A percentile compares a stretch with the other conserved stretches of the same genome.
These are phyloP conservation scores for Priceomyces melissophilus DNA, from an alignment of 805 yeast species.

Conservation along the genomic window DNA sequence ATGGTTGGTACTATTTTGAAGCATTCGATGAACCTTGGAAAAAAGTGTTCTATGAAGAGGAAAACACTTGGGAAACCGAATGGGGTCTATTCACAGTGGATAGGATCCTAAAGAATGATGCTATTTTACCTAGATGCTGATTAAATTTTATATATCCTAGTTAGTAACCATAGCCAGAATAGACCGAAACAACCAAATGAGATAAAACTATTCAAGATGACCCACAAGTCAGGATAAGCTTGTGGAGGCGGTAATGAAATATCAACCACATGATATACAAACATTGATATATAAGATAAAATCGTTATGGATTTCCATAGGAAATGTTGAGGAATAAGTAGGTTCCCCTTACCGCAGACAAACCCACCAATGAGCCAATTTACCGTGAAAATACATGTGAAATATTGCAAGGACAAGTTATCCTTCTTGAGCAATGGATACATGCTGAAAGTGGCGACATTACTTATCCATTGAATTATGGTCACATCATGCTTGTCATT, in stretches of 20 bases:
- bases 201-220: constrained; percentile 65
- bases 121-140: constrained; percentile 39
- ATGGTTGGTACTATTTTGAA: constrained; percentile 60
- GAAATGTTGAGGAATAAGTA: constrained; percentile 21
- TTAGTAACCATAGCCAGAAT: constrained; percentile 82
- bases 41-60: constrained; percentile 44
- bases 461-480: constrained; percentile 82
- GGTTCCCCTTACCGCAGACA: constrained; percentile 10
- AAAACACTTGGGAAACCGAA: constrained; percentile 60
- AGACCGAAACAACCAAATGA: constrained; percentile 72
- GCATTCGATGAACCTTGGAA: constrained; percentile 79
- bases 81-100: constrained; percentile 63
- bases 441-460: constrained; percentile 78
- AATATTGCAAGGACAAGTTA: constrained; percentile 68
- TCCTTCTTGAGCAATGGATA: constrained; percentile 85
- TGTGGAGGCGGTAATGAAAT: constrained; percentile 48
- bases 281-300: constrained; percentile 40
- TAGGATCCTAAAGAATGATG: constrained; percentile 43
- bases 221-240: constrained; percentile 81
- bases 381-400: constrained; percentile 55
- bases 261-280: constrained; percentile 54
- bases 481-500: constrained; percentile 61
- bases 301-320: constrained; percentile 25
- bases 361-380: constrained; percentile 29
- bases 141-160: constrained; percentile 30